A percentile compares a stretch with the other conserved stretches of the same genome.
Conservation (phyloP, 2,329 filamentous ascomycete genomes). For the Paraconiothyrium sp. region DNA sequence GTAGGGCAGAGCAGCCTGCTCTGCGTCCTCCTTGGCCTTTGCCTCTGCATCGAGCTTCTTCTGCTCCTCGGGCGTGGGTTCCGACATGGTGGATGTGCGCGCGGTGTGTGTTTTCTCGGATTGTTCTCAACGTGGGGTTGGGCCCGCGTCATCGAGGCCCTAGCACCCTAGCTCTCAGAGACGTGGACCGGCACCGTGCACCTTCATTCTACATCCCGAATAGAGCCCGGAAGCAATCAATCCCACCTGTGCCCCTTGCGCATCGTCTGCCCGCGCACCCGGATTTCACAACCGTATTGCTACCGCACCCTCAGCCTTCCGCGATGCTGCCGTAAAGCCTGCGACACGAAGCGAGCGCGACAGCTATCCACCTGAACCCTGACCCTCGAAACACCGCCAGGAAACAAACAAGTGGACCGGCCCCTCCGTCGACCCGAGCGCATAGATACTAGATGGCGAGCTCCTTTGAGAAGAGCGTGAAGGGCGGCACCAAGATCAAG, state of each 20-base stretch:
- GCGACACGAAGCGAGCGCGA: constrained; percentile 22
- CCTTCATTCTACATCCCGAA: constrained; percentile 18
- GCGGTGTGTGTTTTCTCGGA: constrained; percentile 15
- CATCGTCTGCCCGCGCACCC: constrained; percentile 23
- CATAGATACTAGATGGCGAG: constrained; percentile 69
- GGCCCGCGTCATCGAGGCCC: constrained; percentile 13
- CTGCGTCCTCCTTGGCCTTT: constrained; percentile 78
- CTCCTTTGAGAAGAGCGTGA: constrained; percentile 98
- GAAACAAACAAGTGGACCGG: constrained; percentile 27
- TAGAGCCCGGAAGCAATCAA: constrained; percentile 6
- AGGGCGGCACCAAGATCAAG: constrained; percentile 98
- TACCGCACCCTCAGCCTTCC: constrained; percentile 22
- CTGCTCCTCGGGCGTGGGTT: constrained; percentile 62
- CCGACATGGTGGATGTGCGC: constrained; percentile 38
- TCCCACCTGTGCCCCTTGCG: constrained; percentile 23
- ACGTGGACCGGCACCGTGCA: constrained; percentile 11
- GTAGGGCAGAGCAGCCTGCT: constrained; percentile 93
- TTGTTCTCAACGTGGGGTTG: constrained; percentile 5
- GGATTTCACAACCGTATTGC: constrained; percentile 12
- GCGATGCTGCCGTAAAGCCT: constrained; percentile 43
- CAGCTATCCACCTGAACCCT: constrained; percentile 21
- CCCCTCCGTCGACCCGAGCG: constrained; percentile 26
- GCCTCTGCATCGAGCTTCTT: constrained; percentile 65
- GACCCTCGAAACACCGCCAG: constrained; percentile 16
- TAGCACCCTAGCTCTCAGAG: constrained; percentile 2